Percentiles rank a stretch among this genome's conserved stretches.
These are phyloP conservation scores for Lactifluus hygrophoroides DNA, from an alignment of 768 basidiomycete species.

Conservation along the genomic window DNA sequence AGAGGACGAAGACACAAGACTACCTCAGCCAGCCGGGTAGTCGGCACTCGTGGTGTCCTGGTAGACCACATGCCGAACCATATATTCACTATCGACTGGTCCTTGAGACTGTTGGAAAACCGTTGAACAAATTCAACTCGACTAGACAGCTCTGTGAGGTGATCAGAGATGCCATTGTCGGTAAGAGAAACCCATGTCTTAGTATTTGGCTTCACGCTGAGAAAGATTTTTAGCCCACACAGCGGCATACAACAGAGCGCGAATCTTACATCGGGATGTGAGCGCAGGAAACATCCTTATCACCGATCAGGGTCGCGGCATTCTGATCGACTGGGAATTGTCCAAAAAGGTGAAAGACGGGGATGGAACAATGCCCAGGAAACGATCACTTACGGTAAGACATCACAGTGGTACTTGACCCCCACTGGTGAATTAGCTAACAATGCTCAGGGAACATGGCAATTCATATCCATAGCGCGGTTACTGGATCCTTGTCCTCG, in stretches of 20 bases:
- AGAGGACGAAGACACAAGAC: background rate
- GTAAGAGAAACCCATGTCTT: no score
- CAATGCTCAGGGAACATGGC: no score
- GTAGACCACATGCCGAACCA: background rate
- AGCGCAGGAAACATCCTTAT: no score
- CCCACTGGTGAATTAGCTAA: no score
- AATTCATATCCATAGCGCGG: no score
- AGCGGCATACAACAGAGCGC: background rate
- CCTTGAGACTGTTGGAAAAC: background rate
- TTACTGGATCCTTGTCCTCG: background rate
- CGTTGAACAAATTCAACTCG: background rate
- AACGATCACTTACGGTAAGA: no score
- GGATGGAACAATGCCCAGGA: no score
- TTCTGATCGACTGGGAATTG: no score
- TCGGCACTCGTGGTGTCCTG: background rate
- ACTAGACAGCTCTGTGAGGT: background rate
- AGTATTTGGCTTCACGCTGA: no score
- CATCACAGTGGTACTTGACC: no score
- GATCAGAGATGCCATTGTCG: no score
- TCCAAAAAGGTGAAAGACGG: background rate
- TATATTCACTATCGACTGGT: background rate
- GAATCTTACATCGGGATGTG: background rate
- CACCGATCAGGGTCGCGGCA: background rate
- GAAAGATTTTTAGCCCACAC: no score
- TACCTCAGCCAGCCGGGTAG: background rate